Conservation (phyloP, 176 grass and related monocot genomes). For the Carex scoparia region DNA sequence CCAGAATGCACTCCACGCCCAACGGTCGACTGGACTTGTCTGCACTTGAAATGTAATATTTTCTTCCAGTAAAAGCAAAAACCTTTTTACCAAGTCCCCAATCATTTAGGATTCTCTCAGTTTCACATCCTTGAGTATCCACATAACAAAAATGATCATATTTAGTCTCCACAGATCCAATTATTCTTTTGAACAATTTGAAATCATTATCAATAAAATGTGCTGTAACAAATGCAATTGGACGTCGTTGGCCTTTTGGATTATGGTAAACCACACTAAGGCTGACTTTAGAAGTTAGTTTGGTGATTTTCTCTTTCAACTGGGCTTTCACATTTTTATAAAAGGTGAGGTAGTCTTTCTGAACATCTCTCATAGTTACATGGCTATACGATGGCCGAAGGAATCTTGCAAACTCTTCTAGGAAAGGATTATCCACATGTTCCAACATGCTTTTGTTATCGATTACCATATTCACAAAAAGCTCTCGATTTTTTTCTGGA, state of each 20-base stretch:
- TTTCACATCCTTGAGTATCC: no score
- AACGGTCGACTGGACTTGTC: no score
- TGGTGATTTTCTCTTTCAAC: neutral
- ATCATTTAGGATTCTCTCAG: neutral
- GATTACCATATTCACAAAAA: neutral
- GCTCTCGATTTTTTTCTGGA: neutral
- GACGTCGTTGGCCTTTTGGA: no score
- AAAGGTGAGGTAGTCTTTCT: neutral
- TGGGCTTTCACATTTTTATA: neutral
- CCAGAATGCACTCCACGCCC: no score
- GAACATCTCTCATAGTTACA: neutral
- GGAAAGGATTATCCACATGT: neutral
- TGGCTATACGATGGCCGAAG: neutral
- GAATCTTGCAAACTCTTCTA: neutral
- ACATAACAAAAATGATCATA: no score
- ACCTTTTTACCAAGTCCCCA: neutral
- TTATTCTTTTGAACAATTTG: neutral
- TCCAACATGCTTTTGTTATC: neutral
- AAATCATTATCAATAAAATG: slow-evolving; percentile 1
- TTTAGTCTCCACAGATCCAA: neutral
- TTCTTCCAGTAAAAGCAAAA: neutral
- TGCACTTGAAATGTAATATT: no score
- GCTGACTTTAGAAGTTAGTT: no score
- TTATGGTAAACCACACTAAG: no score
- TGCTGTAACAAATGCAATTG: neutral